Conservation (phyloP, 2,329 filamentous ascomycete species). For the Aspergillus glaucus region DNA sequence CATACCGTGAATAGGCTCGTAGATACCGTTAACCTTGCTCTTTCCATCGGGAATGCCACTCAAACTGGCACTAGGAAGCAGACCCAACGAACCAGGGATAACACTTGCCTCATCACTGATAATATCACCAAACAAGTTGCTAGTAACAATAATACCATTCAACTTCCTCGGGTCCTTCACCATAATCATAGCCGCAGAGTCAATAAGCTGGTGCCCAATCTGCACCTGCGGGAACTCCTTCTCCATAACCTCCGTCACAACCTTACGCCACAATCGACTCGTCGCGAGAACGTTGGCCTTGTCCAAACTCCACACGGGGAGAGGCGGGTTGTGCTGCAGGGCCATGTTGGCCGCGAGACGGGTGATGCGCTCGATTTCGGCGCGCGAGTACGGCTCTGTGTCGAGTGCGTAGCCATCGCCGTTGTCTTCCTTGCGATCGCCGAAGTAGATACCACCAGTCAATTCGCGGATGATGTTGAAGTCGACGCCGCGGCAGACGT, state of each 20-base stretch:
- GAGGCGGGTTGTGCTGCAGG: slow-evolving; percentile 65
- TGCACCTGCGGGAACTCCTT: slow-evolving; percentile 84
- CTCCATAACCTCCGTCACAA: slow-evolving; percentile 74
- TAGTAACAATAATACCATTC: slow-evolving; percentile 87
- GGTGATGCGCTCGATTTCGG: slow-evolving; percentile 83
- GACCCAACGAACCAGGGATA: slow-evolving; percentile 82
- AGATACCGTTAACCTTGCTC: slow-evolving; percentile 83
- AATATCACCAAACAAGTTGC: slow-evolving; percentile 94
- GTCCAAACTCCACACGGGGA: slow-evolving; percentile 79
- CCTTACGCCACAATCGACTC: slow-evolving; percentile 80
- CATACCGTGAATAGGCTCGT: slow-evolving; percentile 92
- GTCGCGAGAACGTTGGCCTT: slow-evolving; percentile 97
- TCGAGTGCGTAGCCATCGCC: slow-evolving; percentile 73
- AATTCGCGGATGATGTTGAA: slow-evolving; percentile 90
- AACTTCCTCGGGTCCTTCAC: slow-evolving; percentile 84
- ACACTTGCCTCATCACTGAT: slow-evolving; percentile 92
- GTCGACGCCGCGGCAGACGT: slow-evolving; percentile 79
- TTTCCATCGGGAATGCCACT: slow-evolving; percentile 81
- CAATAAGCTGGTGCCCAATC: slow-evolving; percentile 84
- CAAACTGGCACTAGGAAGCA: slow-evolving; percentile 82
- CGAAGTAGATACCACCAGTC: slow-evolving; percentile 93
- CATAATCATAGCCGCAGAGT: slow-evolving; percentile 96
- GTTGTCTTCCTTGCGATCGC: slow-evolving; percentile 70
- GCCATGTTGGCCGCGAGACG: slow-evolving; percentile 77
- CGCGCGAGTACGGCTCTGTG: slow-evolving; percentile 76